phyloP scores from a whole-genome alignment of 306 rosid genomes.

The Abrus precatorius region DNA sequence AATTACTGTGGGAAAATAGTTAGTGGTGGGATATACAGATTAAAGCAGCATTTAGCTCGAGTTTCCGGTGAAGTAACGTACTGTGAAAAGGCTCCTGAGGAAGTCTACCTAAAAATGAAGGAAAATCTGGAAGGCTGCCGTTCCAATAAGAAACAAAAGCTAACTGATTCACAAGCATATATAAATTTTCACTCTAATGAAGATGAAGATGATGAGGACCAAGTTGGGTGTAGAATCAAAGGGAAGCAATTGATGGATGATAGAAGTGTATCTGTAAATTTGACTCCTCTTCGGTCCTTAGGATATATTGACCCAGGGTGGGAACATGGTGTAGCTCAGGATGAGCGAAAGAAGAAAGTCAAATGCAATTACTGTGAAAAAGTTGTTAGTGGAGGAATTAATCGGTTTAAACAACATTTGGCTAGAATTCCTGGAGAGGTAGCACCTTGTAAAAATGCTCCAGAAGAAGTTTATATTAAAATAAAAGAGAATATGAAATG shows the following conservation, averaged over 20 bases:
- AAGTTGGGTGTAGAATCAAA: slow-evolving; percentile 74
- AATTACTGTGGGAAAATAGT: slow-evolving; percentile 97
- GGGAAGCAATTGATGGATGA: slow-evolving; percentile 83
- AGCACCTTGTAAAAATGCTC: slow-evolving; percentile 95
- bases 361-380: slow-evolving; percentile 94
- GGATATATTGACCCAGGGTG: slow-evolving; percentile 99
- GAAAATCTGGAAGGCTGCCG: slow-evolving; percentile 89
- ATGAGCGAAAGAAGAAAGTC: slow-evolving; percentile 97
- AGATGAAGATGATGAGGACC: slow-evolving; percentile 77
- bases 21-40: slow-evolving; percentile 95
- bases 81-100: slow-evolving; percentile 96
- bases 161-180: slow-evolving; percentile 71
- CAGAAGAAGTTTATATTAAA: slow-evolving; percentile 85
- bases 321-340: slow-evolving; percentile 98
- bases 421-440: slow-evolving; percentile 99
- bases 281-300: slow-evolving; percentile 85
- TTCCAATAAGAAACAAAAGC: slow-evolving; percentile 83
- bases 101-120: slow-evolving; percentile 88
- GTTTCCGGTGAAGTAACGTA: slow-evolving; percentile 97
- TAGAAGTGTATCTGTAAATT: slow-evolving; percentile 61
- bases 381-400: slow-evolving; percentile 95
- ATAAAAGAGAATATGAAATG: slow-evolving; percentile 98
- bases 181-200: slow-evolving; percentile 75
- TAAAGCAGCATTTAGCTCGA: slow-evolving; percentile 98
- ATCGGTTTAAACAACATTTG: slow-evolving; percentile 94